Base-by-base conservation (phyloP, 441 rosid genomes). In the Erodium moschatum region DNA sequence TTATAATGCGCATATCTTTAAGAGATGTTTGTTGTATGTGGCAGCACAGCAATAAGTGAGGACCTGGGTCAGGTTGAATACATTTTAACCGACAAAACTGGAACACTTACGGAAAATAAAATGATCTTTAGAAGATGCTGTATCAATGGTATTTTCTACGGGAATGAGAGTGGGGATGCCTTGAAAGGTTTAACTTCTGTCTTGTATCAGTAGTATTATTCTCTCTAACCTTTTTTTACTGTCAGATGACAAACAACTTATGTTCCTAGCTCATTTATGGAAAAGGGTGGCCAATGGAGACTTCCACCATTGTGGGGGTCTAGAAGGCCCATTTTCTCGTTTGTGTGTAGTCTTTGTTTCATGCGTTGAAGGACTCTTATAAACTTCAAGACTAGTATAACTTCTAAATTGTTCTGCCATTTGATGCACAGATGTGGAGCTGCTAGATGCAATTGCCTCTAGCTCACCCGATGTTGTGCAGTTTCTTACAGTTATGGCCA, bases 11-110 rank as follows among this genome's bases (percentile, higher is more conserved):
- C 46, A 48, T 68, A 66, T 74, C 71, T 76, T 68, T 40, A 29
- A 29, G 3, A 70, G 71, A 63, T 58, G 33, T 69, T 77, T 77
- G 71, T 80, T 87, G 69, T 80, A 71, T 84, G 85, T 79, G 87
- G 89, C 99, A 95, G 99, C 88, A 92, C 99, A 85, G 98, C 99
- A 84, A 92, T 95, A 78, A 95, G 99, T 75, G 99, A 95, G 83
- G 99, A 95, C 84, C 86, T 95, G 78, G 97, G 97, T 73, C 99
- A 95, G 84, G 97, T 95, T 77, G 99, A 95, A 82, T 92, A 92
- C 84, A 90, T 95, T 77, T 82, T 95, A 84, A 95, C 99, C 10
- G 99, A 95, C 80, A 95, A 95, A 86, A 95, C 99, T 15, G 99
- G 99, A 79, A 95, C 99, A 13, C 85, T 95, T 69, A 95, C 99